Evolutionary conservation across 1,284 basidiomycete genomes (phyloP), one percentile per base, ranked within the genome.

Genomic region (Tylopilus orsonianus): DNA sequence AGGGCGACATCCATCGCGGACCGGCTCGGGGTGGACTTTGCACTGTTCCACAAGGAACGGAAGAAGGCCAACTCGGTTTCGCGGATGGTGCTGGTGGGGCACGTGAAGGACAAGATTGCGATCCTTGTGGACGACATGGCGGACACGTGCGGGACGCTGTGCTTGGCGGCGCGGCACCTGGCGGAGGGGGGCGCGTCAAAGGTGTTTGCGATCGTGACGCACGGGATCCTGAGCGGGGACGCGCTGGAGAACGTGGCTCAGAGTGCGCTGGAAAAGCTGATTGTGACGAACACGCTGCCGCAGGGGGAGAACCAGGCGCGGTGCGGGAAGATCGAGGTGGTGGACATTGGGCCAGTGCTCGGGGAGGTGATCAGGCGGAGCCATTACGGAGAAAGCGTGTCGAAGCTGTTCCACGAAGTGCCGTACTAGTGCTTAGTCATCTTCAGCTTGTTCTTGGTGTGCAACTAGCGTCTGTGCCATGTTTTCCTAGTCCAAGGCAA

Each of bases 91-190:
- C 85, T 99, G 44, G 97, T 99, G 51, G 97, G 97, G 5, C 85
- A 90, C 61, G 95, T 96, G 56, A 84, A 84, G 62, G 93, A 87
- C 69, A 99, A 99, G 75, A 80, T 88, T 36, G 97, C 96, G 48
- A 93, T 99, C 55, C 79, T 99, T n/a, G 95, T 99, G 44, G 97
- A 99, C 78, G 97, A 99, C 75, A 99, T 99, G 97, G 94, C 97
- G 44, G 97, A 99, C 71, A 99, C 97, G 35, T 99, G 97, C 66
- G 97, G 97, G 36, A 99, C 97, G 49, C 80, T 99, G 46, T 94
- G 93, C 59, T 79, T 97, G 33, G 97, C 97, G 2, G 90, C 97
- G 4, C 77, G 83, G 56, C 91, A 96, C 61, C 80, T 99, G 36
- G 75, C 88, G 39, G 93, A 98, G 65, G 92, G 93, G 8, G 97